A percentile compares a stretch with the other conserved stretches of the same genome.
Evolutionary conservation across 305 asterid species (phyloP).

Genomic region (Fraxinus albicans): DNA sequence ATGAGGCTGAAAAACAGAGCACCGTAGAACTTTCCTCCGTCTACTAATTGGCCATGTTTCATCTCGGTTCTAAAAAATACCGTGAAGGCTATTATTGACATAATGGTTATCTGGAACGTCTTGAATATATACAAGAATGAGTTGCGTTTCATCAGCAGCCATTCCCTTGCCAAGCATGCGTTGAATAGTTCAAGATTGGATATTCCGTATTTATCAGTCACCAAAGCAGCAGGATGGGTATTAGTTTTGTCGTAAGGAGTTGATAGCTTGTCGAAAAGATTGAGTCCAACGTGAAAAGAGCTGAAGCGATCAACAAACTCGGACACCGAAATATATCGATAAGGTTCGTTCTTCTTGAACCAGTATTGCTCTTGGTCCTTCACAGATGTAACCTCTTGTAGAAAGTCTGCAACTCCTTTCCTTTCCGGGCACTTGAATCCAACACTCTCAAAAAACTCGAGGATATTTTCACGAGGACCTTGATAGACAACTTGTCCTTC

Average conservation of each 20-base stretch:
- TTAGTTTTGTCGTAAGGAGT: conserved; percentile 40
- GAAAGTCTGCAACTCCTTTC: conserved; percentile 47
- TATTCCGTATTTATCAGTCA: conserved; percentile 42
- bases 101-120: conserved; percentile 35
- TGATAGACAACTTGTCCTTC: conserved; percentile 50
- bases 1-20: conserved; percentile 53
- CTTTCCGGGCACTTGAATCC: conserved; percentile 52
- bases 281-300: conserved; percentile 37
- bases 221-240: conserved; percentile 51
- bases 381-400: conserved; percentile 47
- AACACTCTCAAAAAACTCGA: conserved; percentile 40
- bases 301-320: conserved; percentile 31
- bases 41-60: conserved; percentile 38
- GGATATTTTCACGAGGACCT: conserved; percentile 46
- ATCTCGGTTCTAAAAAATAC: conserved; percentile 47
- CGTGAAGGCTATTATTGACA: conserved; percentile 48
- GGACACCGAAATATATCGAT: conserved; percentile 32
- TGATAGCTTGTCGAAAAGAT: conserved; percentile 26
- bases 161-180: conserved; percentile 50
- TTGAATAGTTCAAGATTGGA: conserved; percentile 40
- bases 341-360: conserved; percentile 34
- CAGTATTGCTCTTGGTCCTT: conserved; percentile 53
- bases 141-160: conserved; percentile 50
- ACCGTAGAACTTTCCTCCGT: conserved; percentile 43
- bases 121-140: conserved; percentile 44